These are phyloP conservation scores for Neoboletus brunneissimus DNA, from an alignment of 768 basidiomycete genomes.

Conservation along the genomic window DNA sequence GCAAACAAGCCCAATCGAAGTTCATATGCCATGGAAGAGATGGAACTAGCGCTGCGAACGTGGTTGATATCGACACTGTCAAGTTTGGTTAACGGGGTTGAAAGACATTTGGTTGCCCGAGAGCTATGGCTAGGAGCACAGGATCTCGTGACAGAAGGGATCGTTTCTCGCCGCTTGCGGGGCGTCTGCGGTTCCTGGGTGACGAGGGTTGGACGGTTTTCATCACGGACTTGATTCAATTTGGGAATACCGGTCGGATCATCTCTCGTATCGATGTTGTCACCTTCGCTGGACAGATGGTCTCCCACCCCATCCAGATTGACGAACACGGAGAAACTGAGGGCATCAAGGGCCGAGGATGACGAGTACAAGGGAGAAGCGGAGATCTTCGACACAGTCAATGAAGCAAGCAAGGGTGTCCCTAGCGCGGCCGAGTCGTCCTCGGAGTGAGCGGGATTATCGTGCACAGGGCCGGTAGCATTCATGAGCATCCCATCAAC, in stretches of 20 bases:
- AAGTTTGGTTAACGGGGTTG: slow-evolving; percentile 17
- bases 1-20: slow-evolving; percentile 24
- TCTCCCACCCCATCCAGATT: slow-evolving; percentile 7
- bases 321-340: slow-evolving; percentile 19
- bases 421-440: neutral
- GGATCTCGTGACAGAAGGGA: slow-evolving; percentile 3
- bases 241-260: neutral
- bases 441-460: neutral
- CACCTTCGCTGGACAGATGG: neutral
- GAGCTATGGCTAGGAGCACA: neutral
- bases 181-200: neutral
- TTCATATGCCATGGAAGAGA: slow-evolving; percentile 30
- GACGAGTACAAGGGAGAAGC: slow-evolving; percentile 13
- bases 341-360: slow-evolving; percentile 13
- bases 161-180: slow-evolving; percentile 15
- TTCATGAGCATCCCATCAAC: slow-evolving; percentile 18
- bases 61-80: slow-evolving; percentile 13
- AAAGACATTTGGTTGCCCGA: slow-evolving; percentile 11
- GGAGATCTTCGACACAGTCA: slow-evolving; percentile 1
- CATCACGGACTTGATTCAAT: neutral
- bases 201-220: slow-evolving; percentile 1
- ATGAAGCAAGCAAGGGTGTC: neutral
- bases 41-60: slow-evolving; percentile 17
- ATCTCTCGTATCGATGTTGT: neutral
- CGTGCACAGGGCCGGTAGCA: slow-evolving; percentile 13